Evolutionary conservation across 352 stramenopile species (phyloP).

Genomic region (Pythium brachiatum): DNA sequence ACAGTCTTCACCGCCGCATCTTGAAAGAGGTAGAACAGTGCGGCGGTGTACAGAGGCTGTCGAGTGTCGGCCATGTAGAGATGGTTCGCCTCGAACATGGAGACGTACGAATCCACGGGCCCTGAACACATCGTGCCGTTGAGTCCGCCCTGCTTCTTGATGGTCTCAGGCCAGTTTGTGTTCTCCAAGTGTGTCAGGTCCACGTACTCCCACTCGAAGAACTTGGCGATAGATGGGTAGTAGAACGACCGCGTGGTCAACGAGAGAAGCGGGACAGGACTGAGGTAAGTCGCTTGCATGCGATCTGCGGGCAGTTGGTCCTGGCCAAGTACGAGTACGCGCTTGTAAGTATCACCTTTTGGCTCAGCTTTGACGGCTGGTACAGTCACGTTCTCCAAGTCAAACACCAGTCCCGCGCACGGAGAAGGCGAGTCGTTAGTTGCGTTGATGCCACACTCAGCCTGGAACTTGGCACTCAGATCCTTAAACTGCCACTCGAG

Average conservation of each 20-base stretch:
- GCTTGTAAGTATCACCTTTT: no score
- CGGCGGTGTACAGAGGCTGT: neutral
- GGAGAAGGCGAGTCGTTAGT: neutral
- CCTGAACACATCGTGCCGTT: conserved; percentile 5
- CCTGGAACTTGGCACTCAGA: no score
- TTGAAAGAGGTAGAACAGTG: no score
- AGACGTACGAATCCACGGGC: conserved; percentile 23
- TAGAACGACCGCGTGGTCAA: conserved; percentile 24
- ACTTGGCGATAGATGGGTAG: conserved; percentile 7
- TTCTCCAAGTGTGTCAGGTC: conserved; percentile 12
- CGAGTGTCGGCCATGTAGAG: conserved; percentile 15
- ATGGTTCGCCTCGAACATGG: conserved; percentile 17
- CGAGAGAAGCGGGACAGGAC: conserved; percentile 26
- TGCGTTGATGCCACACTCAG: neutral
- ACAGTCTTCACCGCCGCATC: conserved; percentile 14
- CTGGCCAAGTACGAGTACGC: conserved; percentile 9
- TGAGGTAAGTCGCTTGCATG: conserved; percentile 8
- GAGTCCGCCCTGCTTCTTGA: no score
- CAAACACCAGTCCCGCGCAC: conserved; percentile 11
- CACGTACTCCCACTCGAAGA: conserved; percentile 34
- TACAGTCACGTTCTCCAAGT: neutral
- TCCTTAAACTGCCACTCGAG: no score
- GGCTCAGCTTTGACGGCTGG: no score
- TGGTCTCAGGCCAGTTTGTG: neutral
- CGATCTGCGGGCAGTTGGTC: conserved; percentile 6